Percentiles rank a stretch among this genome's conserved stretches.
Evolutionary conservation across 495 filamentous ascomycete species (phyloP).

Genomic region (Aspergillus taichungensis): DNA sequence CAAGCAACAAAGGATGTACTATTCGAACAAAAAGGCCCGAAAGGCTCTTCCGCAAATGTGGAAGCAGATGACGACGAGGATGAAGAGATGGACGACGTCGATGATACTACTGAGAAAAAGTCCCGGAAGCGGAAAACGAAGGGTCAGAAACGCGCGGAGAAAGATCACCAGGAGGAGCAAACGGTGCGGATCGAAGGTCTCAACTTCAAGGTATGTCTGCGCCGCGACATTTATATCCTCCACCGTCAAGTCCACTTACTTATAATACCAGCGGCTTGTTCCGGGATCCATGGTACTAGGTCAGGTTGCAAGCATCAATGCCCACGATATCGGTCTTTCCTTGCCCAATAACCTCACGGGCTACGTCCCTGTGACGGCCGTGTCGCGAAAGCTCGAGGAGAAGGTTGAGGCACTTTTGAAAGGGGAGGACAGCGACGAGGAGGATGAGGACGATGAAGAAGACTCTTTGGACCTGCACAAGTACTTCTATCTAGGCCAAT

Average conservation of each 20-base stretch:
- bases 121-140: conserved; percentile 39
- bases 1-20: conserved; percentile 88
- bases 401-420: conserved; percentile 56
- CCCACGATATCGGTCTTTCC: conserved; percentile 66
- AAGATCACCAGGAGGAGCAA: conserved; percentile 42
- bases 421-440: conserved; percentile 46
- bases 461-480: conserved; percentile 59
- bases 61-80: conserved; percentile 36
- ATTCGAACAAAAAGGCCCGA: conserved; percentile 69
- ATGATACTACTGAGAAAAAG: conserved; percentile 39
- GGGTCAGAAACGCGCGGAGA: conserved; percentile 38
- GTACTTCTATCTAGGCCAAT: conserved; percentile 79
- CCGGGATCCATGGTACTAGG: conserved; percentile 81
- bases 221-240: not conserved
- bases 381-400: conserved; percentile 66
- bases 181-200: conserved; percentile 71
- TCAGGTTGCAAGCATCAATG: conserved; percentile 72
- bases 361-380: conserved; percentile 80
- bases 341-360: conserved; percentile 89
- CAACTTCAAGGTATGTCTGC: conserved; percentile 68
- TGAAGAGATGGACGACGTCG: conserved; percentile 39
- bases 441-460: conserved; percentile 46
- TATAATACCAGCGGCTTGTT: conserved; percentile 57
- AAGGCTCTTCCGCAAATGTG: conserved; percentile 33
- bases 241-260: conserved; percentile 13